phyloP scores from a whole-genome alignment of 2,329 filamentous ascomycete species.

The Ampelomyces quisqualis region DNA sequence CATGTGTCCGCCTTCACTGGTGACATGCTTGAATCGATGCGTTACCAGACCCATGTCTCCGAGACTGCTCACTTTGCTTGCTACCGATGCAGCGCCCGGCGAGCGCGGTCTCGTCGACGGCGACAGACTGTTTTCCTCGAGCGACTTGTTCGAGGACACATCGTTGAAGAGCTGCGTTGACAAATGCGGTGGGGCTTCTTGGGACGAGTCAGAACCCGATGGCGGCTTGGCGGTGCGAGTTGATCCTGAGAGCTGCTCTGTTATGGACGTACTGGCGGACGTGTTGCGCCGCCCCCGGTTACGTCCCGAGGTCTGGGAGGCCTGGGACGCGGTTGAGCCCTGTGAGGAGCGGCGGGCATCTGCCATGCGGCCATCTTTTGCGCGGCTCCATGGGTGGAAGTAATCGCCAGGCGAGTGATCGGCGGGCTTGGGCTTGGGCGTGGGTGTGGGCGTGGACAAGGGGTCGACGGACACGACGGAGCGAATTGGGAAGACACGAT shows the following conservation, averaged over 20 bases:
- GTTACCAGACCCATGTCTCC: constrained; percentile 60
- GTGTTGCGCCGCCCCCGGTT: constrained; percentile 6
- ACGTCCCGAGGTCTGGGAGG: constrained; percentile 29
- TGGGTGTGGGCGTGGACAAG: constrained; percentile 47
- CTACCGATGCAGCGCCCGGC: constrained; percentile 31
- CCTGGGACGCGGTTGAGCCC: constrained; percentile 32
- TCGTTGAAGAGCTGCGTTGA: constrained; percentile 43
- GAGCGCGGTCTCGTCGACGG: constrained; percentile 27
- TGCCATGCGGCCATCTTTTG: constrained; percentile 25
- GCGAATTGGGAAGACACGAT: constrained; percentile 78
- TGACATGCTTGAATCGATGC: constrained; percentile 73
- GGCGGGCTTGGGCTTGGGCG: constrained; percentile 39
- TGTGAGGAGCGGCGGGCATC: constrained; percentile 31
- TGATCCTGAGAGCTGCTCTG: constrained; percentile 10
- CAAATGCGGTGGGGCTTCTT: constrained; percentile 14
- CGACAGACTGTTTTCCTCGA: constrained; percentile 23
- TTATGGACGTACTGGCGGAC: constrained; percentile 1
- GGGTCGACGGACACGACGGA: constrained; percentile 74
- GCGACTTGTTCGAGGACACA: constrained; percentile 29
- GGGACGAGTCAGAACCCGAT: constrained; percentile 9
- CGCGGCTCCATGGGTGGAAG: constrained; percentile 39
- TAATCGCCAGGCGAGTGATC: constrained; percentile 33
- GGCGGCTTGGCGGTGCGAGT: constrained; percentile 2
- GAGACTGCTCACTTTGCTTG: constrained; percentile 39
- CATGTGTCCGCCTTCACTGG: constrained; percentile 75